Percentiles rank a stretch among this genome's conserved stretches.
Evolutionary conservation across 208 protist species (phyloP).

Genomic region (Phytomonas sp.): DNA sequence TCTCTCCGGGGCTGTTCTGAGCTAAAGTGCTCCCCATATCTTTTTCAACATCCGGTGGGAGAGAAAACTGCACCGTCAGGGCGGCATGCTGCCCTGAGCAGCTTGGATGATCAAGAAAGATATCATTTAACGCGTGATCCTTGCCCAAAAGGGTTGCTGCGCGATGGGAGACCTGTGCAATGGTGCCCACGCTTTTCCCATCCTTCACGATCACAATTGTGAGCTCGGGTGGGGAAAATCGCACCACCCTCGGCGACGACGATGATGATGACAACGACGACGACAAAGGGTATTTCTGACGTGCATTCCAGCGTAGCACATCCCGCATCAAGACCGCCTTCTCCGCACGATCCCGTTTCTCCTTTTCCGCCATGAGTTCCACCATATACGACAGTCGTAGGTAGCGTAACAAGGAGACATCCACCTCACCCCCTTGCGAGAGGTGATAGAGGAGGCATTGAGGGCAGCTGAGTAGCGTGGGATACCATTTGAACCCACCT

Average conservation of each 20-base stretch:
- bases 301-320: slow-evolving; percentile 28
- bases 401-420: slow-evolving; percentile 26
- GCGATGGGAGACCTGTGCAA: slow-evolving; percentile 27
- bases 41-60: slow-evolving; percentile 8
- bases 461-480: slow-evolving; percentile 59
- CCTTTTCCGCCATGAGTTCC: slow-evolving; percentile 16
- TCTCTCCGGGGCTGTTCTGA: neutral
- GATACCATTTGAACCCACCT: slow-evolving; percentile 47
- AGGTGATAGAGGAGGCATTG: slow-evolving; percentile 58
- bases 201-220: slow-evolving; percentile 31
- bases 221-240: neutral
- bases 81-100: slow-evolving; percentile 80
- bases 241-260: neutral
- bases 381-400: slow-evolving; percentile 36
- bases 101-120: slow-evolving; percentile 60
- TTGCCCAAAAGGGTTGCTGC: slow-evolving; percentile 63
- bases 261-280: neutral
- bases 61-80: slow-evolving; percentile 53
- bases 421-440: slow-evolving; percentile 14
- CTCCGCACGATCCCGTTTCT: slow-evolving; percentile 7
- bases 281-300: neutral
- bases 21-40: neutral
- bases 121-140: slow-evolving; percentile 47
- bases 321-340: slow-evolving; percentile 16
- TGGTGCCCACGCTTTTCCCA: slow-evolving; percentile 19